phyloP scores from a whole-genome alignment of 2,329 filamentous ascomycete species.

The Penicillium sp. region DNA sequence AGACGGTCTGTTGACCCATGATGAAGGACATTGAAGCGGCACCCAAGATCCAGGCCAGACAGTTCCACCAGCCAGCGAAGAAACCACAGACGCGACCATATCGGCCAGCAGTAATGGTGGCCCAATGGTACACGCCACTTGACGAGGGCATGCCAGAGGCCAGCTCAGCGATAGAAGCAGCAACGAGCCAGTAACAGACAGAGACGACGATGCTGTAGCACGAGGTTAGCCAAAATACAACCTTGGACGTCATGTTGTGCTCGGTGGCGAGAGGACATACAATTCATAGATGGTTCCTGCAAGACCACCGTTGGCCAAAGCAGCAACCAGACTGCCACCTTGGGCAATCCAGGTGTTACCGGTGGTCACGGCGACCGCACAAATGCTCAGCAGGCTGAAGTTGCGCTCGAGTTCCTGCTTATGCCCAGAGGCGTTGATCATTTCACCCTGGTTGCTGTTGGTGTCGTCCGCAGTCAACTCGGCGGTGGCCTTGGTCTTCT shows the following conservation, averaged over 20 bases:
- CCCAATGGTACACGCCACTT: slow-evolving; percentile 66
- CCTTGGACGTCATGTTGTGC: not conserved
- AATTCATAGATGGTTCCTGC: slow-evolving; percentile 68
- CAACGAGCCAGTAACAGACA: slow-evolving; percentile 62
- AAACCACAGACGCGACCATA: slow-evolving; percentile 58
- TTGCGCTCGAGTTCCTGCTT: slow-evolving; percentile 66
- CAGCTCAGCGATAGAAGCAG: slow-evolving; percentile 64
- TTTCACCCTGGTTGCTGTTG: slow-evolving; percentile 35
- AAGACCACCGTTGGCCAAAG: slow-evolving; percentile 65
- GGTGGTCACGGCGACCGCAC: slow-evolving; percentile 64
- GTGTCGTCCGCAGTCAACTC: slow-evolving; percentile 31
- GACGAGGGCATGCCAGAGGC: slow-evolving; percentile 66
- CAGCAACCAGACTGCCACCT: slow-evolving; percentile 62
- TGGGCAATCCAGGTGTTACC: slow-evolving; percentile 69
- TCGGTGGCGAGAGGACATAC: slow-evolving; percentile 26
- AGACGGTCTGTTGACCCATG: slow-evolving; percentile 62
- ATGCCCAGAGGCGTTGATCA: slow-evolving; percentile 68
- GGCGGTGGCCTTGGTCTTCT: slow-evolving; percentile 28
- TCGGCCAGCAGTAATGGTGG: slow-evolving; percentile 61
- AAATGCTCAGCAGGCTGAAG: slow-evolving; percentile 64
- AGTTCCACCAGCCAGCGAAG: slow-evolving; percentile 53
- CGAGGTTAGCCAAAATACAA: slow-evolving; percentile 18
- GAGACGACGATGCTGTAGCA: slow-evolving; percentile 45
- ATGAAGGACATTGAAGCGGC: slow-evolving; percentile 64
- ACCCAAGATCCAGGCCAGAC: slow-evolving; percentile 63